Conservation (phyloP, 2,329 filamentous ascomycete genomes). For the Phoma sp. region DNA sequence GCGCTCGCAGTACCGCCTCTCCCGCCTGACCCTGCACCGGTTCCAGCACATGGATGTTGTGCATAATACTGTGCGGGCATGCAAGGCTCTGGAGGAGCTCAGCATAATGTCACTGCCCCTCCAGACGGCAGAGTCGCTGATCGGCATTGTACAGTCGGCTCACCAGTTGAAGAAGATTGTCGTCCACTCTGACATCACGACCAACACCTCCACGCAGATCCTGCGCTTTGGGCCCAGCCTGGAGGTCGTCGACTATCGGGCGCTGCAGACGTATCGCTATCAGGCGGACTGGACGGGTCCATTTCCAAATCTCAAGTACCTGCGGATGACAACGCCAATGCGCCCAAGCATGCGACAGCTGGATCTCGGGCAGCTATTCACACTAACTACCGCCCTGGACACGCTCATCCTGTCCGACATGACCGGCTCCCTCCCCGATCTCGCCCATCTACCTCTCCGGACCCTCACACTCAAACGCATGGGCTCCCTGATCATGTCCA, state of each 20-base stretch:
- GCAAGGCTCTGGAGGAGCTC: constrained; percentile 44
- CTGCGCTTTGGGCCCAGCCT: constrained; percentile 34
- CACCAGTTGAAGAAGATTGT: constrained; percentile 36
- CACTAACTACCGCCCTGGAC: background rate
- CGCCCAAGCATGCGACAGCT: background rate
- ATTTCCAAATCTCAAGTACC: constrained; percentile 33
- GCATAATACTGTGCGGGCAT: constrained; percentile 49
- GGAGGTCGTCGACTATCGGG: constrained; percentile 32
- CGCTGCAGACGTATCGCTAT: background rate
- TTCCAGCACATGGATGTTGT: constrained; percentile 52
- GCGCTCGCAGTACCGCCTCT: constrained; percentile 48
- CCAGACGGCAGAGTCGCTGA: constrained; percentile 33
- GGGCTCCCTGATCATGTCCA: constrained; percentile 15
- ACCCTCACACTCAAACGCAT: constrained; percentile 23
- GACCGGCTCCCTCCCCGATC: background rate
- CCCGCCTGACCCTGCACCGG: constrained; percentile 40
- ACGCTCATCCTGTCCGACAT: constrained; percentile 15
- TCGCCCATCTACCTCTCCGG: background rate
- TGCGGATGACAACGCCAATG: constrained; percentile 16
- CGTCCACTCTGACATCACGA: constrained; percentile 33
- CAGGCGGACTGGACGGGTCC: constrained; percentile 33
- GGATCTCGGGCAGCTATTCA: background rate
- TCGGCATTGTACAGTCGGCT: constrained; percentile 39
- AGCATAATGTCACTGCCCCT: constrained; percentile 39
- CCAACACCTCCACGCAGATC: constrained; percentile 40